These are phyloP conservation scores for Centaurea solstitialis DNA, from an alignment of 129 eudicot species.

Conservation along the genomic window DNA sequence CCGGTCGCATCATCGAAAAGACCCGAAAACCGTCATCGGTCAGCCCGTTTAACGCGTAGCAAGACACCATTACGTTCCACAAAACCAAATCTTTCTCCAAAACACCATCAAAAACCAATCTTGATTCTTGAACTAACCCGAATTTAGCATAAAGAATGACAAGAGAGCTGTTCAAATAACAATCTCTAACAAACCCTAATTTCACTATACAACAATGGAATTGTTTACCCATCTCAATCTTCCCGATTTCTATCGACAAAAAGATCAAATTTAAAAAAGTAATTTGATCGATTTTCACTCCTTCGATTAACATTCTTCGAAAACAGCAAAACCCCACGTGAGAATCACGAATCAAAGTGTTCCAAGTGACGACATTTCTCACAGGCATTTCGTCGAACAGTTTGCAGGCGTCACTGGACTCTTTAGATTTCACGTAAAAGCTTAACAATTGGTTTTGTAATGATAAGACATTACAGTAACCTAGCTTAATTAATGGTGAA, in stretches of 20 bases:
- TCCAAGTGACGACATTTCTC: slow-evolving; percentile 58
- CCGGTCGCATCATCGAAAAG: slow-evolving; percentile 41
- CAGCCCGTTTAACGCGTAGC: slow-evolving; percentile 47
- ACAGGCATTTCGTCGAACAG: slow-evolving; percentile 66
- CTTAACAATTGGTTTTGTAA: slow-evolving; percentile 48
- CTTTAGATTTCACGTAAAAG: slow-evolving; percentile 44
- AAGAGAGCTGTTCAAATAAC: slow-evolving; percentile 47
- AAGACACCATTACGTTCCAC: slow-evolving; percentile 78
- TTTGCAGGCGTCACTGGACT: slow-evolving; percentile 36
- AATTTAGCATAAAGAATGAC: slow-evolving; percentile 59
- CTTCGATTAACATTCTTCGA: slow-evolving; percentile 49
- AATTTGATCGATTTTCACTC: slow-evolving; percentile 46
- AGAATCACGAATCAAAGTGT: slow-evolving; percentile 37
- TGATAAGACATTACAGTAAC: slow-evolving; percentile 28
- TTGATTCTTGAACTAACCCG: slow-evolving; percentile 54
- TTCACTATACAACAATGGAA: slow-evolving; percentile 53
- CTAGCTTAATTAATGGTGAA: slow-evolving; percentile 46
- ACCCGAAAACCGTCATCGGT: slow-evolving; percentile 44
- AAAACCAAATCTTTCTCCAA: slow-evolving; percentile 55
- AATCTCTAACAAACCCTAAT: slow-evolving; percentile 40
- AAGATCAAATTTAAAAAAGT: slow-evolving; percentile 46
- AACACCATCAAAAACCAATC: slow-evolving; percentile 37
- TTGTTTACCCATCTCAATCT: slow-evolving; percentile 39
- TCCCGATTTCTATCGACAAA: slow-evolving; percentile 30
- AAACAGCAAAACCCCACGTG: slow-evolving; percentile 46